A percentile compares a stretch with the other conserved stretches of the same genome.
Evolutionary conservation across 2,329 filamentous ascomycete genomes (phyloP).

Genomic region (Aspergillus novofumigatus): DNA sequence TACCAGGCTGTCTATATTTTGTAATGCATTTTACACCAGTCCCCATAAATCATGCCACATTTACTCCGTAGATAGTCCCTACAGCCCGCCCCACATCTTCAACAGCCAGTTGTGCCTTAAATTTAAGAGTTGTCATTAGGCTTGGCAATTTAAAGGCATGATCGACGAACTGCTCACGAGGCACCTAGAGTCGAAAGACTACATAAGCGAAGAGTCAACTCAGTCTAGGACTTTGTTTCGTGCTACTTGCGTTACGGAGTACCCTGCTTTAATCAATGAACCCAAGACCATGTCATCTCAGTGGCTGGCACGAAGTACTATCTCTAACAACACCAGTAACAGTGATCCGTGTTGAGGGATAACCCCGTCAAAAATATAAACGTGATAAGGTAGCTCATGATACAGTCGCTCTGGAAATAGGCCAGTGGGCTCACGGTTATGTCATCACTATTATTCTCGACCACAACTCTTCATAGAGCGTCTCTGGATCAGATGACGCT

Average conservation of each 20-base stretch:
- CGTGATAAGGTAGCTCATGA: background rate
- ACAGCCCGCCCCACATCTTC: background rate
- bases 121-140: background rate
- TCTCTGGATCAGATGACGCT: background rate
- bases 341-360: too few relatives aligned
- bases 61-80: too few relatives aligned
- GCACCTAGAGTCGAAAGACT: background rate
- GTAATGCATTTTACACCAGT: background rate
- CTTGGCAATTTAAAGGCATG: background rate
- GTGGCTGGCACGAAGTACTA: background rate
- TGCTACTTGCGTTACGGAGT: background rate
- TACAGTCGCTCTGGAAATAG: constrained; percentile 1
- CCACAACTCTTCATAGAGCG: background rate
- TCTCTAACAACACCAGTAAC: background rate
- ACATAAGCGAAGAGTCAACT: background rate
- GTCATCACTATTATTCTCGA: background rate
- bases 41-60: constrained; percentile 14
- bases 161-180: background rate
- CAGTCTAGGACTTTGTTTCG: background rate
- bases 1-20: background rate
- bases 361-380: too few relatives aligned
- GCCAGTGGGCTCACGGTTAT: background rate
- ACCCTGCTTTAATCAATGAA: background rate
- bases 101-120: background rate
- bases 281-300: background rate